These are phyloP conservation scores for Trichoderma sp. DNA, from an alignment of 2,329 filamentous ascomycete species.

Conservation along the genomic window DNA sequence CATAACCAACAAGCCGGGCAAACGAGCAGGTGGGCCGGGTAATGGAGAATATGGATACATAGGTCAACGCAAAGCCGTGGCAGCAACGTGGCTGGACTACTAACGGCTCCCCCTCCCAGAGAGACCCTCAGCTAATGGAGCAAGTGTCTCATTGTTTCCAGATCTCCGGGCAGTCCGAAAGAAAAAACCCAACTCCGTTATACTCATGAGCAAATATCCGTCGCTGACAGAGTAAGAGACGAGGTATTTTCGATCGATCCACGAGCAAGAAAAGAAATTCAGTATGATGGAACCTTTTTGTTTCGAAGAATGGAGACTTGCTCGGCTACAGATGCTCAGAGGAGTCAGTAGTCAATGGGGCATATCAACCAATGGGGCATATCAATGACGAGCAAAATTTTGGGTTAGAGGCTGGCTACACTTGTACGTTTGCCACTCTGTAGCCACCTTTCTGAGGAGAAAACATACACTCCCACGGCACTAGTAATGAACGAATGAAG, in stretches of 20 bases:
- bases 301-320: background rate
- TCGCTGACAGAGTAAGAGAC: background rate
- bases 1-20: too few species aligned
- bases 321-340: background rate
- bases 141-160: background rate
- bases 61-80: too few species aligned
- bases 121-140: background rate
- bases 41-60: background rate
- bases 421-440: background rate
- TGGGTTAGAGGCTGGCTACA: background rate
- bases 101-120: background rate
- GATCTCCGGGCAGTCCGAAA: background rate
- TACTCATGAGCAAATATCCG: background rate
- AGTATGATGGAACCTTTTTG: background rate
- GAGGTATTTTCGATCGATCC: background rate
- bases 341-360: background rate
- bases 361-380: background rate
- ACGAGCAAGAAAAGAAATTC: background rate
- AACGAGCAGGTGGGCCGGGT: background rate
- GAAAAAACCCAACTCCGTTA: background rate
- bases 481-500: too few species aligned
- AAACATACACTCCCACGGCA: background rate
- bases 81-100: background rate
- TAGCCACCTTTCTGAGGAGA: background rate
- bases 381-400: background rate